These are phyloP conservation scores for Eutrema salsugineum DNA, from an alignment of 441 rosid genomes.

Conservation along the genomic window DNA sequence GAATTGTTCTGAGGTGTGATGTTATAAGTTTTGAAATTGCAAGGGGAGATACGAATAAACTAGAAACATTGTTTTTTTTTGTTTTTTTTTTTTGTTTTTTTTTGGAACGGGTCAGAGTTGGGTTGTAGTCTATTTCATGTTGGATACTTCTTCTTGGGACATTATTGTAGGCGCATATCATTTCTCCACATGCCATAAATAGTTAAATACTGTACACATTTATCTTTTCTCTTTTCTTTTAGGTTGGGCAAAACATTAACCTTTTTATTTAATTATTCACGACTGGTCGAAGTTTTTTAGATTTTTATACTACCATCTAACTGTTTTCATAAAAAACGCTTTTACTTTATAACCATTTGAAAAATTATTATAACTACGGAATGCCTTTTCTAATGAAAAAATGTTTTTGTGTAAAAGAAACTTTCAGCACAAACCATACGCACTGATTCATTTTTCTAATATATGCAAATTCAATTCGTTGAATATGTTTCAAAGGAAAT, in stretches of 20 bases:
- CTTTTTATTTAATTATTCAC: neutral
- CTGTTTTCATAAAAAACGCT: neutral
- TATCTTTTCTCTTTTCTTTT: neutral
- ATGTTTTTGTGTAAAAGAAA: neutral
- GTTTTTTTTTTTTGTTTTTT: too few relatives aligned
- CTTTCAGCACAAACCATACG: neutral
- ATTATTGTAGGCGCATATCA: slow-evolving; percentile 16
- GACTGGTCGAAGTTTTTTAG: too few relatives aligned
- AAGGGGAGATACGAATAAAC: neutral
- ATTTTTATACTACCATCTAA: neutral
- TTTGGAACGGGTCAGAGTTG: slow-evolving; percentile 18
- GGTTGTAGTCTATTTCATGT: slow-evolving; percentile 22
- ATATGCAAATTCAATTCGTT: neutral
- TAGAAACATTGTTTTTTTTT: neutral
- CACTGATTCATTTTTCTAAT: neutral
- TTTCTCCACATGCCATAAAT: neutral
- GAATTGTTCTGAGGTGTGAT: neutral
- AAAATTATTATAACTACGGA: neutral
- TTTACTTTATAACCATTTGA: neutral
- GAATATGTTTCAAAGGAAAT: neutral
- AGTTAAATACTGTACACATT: too few relatives aligned
- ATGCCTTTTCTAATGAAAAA: neutral
- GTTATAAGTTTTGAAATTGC: neutral
- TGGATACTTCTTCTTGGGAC: slow-evolving; percentile 26
- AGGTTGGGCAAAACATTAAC: too few relatives aligned